A percentile compares a stretch with the other conserved stretches of the same genome.
These are phyloP conservation scores for Neurospora sp. DNA, from an alignment of 2,329 filamentous ascomycete species.

Conservation along the genomic window DNA sequence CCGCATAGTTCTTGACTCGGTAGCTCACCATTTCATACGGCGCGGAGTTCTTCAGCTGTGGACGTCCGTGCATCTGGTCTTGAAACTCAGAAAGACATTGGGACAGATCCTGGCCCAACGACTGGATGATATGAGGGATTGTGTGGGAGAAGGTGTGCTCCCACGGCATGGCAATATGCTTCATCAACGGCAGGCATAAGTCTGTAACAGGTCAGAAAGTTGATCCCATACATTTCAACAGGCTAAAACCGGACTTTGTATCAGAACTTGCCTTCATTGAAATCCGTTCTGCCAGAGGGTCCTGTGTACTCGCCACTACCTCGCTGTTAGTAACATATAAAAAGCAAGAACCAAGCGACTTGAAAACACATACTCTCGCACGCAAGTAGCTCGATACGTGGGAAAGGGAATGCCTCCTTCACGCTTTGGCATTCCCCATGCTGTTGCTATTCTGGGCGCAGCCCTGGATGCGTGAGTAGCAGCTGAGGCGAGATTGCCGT, in stretches of 20 bases:
- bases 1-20: slow-evolving; percentile 21
- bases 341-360: slow-evolving; percentile 23
- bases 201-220: slow-evolving; percentile 2
- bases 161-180: slow-evolving; percentile 16
- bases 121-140: slow-evolving; percentile 15
- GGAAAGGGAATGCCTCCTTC: slow-evolving; percentile 13
- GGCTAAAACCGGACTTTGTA: background rate
- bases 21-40: slow-evolving; percentile 22
- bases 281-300: slow-evolving; percentile 1
- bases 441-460: background rate
- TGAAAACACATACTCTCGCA: slow-evolving; percentile 36
- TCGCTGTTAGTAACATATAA: slow-evolving; percentile 28
- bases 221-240: background rate
- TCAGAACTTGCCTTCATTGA: slow-evolving; percentile 10
- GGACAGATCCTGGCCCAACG: slow-evolving; percentile 11
- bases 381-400: slow-evolving; percentile 28
- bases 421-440: slow-evolving; percentile 2
- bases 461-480: background rate
- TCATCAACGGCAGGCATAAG: slow-evolving; percentile 7
- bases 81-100: slow-evolving; percentile 16
- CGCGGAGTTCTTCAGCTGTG: slow-evolving; percentile 11
- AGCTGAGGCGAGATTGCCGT: background rate
- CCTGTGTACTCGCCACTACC: slow-evolving; percentile 22
- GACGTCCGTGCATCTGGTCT: slow-evolving; percentile 15
- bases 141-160: slow-evolving; percentile 18